phyloP scores from a whole-genome alignment of 495 filamentous ascomycete genomes.

The Podospora australis region DNA sequence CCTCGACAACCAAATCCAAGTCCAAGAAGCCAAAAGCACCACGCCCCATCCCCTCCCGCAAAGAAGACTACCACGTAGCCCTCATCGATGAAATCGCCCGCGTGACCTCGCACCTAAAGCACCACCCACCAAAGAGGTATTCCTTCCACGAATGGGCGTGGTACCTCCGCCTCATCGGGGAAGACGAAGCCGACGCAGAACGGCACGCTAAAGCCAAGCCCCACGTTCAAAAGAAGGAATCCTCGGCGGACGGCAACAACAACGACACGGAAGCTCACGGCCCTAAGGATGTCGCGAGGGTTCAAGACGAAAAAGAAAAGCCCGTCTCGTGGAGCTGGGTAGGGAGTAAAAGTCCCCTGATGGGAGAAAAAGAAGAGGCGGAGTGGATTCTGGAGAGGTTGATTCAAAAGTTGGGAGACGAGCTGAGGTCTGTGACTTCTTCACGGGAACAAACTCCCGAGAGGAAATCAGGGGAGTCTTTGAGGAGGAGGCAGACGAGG shows the following conservation, averaged over 20 bases:
- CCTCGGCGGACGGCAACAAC: slow-evolving; percentile 5
- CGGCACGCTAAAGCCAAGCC: slow-evolving; percentile 26
- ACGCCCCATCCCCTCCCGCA: slow-evolving; percentile 24
- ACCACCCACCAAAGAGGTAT: slow-evolving; percentile 59
- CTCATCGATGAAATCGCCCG: slow-evolving; percentile 62
- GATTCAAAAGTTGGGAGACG: slow-evolving; percentile 46
- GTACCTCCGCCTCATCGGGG: slow-evolving; percentile 68
- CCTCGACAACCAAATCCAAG: not conserved
- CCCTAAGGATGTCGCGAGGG: slow-evolving; percentile 1
- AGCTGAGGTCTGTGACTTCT: too few species aligned
- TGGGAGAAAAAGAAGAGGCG: slow-evolving; percentile 65
- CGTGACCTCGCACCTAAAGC: slow-evolving; percentile 57
- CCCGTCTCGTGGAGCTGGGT: slow-evolving; percentile 66
- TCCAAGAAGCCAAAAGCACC: slow-evolving; percentile 2
- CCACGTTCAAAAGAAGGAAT: not conserved
- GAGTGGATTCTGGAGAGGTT: slow-evolving; percentile 74
- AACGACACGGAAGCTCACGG: slow-evolving; percentile 12
- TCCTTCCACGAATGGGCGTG: slow-evolving; percentile 77
- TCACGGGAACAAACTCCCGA: too few species aligned
- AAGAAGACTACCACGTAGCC: slow-evolving; percentile 57
- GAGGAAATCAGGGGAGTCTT: too few species aligned
- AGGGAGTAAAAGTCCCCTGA: slow-evolving; percentile 61
- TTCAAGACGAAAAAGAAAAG: slow-evolving; percentile 1
- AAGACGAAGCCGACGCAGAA: slow-evolving; percentile 50
- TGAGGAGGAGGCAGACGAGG: too few species aligned